These are phyloP conservation scores for Saccharomycopsis amapae DNA, from an alignment of 805 yeast species.

Conservation along the genomic window DNA sequence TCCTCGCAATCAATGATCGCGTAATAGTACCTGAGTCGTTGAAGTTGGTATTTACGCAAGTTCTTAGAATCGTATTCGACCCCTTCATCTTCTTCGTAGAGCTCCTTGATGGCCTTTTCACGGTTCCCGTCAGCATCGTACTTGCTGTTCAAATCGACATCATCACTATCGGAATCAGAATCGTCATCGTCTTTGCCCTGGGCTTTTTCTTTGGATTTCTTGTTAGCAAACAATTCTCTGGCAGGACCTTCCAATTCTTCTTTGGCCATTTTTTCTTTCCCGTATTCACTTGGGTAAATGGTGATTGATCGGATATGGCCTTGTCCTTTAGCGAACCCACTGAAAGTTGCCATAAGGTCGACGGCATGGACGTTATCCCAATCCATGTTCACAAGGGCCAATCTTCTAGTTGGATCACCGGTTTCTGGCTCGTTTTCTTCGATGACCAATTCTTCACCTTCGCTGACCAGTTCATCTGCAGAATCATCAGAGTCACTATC, in stretches of 20 bases:
- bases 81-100: conserved; percentile 74
- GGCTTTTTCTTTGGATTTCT: conserved; percentile 31
- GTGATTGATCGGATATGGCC: conserved; percentile 50
- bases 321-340: conserved; percentile 50
- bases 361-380: conserved; percentile 93
- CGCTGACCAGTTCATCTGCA: conserved; percentile 32
- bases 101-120: conserved; percentile 58
- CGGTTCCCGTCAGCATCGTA: conserved; percentile 27
- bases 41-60: conserved; percentile 84
- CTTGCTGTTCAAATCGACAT: conserved; percentile 21
- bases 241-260: conserved; percentile 95
- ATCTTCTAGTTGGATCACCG: conserved; percentile 73
- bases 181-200: conserved; percentile 40
- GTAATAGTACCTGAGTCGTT: conserved; percentile 85
- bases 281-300: conserved; percentile 85
- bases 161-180: conserved; percentile 35
- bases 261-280: conserved; percentile 82
- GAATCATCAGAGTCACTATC: conserved; percentile 33
- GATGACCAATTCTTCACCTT: conserved; percentile 45
- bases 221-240: conserved; percentile 60
- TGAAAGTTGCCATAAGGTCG: conserved; percentile 83
- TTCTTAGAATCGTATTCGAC: conserved; percentile 79
- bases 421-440: conserved; percentile 63
- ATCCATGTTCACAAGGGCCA: conserved; percentile 93
- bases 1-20: conserved; percentile 85